Percentiles rank a stretch among this genome's conserved stretches.
These are phyloP conservation scores for Pisolithus sp. DNA, from an alignment of 768 basidiomycete species.

Conservation along the genomic window DNA sequence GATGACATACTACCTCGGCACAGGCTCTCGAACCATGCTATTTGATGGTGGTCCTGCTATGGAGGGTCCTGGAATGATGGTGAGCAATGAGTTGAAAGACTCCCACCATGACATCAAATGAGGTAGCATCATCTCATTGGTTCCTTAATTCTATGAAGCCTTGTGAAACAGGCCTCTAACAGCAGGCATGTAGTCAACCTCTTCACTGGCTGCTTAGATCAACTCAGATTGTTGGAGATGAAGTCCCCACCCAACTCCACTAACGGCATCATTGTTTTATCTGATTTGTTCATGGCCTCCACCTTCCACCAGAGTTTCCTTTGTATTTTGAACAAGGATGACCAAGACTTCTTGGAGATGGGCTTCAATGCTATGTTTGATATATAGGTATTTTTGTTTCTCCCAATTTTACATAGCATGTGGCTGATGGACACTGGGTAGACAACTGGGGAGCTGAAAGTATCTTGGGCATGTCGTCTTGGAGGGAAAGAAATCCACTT, in stretches of 20 bases:
- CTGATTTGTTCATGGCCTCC: no score
- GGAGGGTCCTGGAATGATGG: slow-evolving; percentile 97
- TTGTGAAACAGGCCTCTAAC: slow-evolving; percentile 89
- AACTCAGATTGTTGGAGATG: slow-evolving; percentile 97
- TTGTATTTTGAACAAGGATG: no score
- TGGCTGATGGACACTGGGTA: no score
- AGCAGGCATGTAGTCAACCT: slow-evolving; percentile 94
- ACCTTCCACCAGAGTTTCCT: no score
- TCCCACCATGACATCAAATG: slow-evolving; percentile 98
- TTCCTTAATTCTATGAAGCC: slow-evolving; percentile 84
- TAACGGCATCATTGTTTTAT: slow-evolving; percentile 75
- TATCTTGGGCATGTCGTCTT: slow-evolving; percentile 42
- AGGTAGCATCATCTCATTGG: slow-evolving; percentile 46
- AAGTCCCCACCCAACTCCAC: slow-evolving; percentile 66
- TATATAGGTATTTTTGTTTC: no score
- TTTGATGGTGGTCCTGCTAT: slow-evolving; percentile 95
- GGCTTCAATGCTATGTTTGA: no score
- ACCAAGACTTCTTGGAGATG: no score
- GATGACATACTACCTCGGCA: slow-evolving; percentile 93
- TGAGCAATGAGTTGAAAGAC: slow-evolving; percentile 90
- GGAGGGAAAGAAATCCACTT: no score
- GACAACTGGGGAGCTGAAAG: no score
- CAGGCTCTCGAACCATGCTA: slow-evolving; percentile 92
- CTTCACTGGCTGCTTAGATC: slow-evolving; percentile 96
- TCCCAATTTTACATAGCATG: no score